Evolutionary conservation across 176 grass and related monocot genomes (phyloP).

Genomic region (sorghum (Sorghum bicolor)): Sorghum_bicolor_NCBIv3 NC_012876.2:5570001-5570500

Average conservation of each 20-base stretch:
- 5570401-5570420: slow-evolving; percentile 67
- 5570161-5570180: slow-evolving; percentile 47
- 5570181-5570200: background rate
- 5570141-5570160: slow-evolving; percentile 69
- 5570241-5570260: slow-evolving; percentile 53
- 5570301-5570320: slow-evolving; percentile 56
- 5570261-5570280: slow-evolving; percentile 82
- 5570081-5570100: slow-evolving; percentile 64
- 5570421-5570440: slow-evolving; percentile 60
- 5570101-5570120: slow-evolving; percentile 39
- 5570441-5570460: background rate
- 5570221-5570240: slow-evolving; percentile 37
- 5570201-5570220: slow-evolving; percentile 14
- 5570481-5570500: no score
- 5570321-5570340: slow-evolving; percentile 49
- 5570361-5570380: slow-evolving; percentile 82
- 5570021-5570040: background rate
- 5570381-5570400: slow-evolving; percentile 72
- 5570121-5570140: slow-evolving; percentile 16
- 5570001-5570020: slow-evolving; percentile 21
- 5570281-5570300: slow-evolving; percentile 67
- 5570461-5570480: background rate
- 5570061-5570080: slow-evolving; percentile 41
- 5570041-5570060: background rate
- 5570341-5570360: slow-evolving; percentile 41